These are phyloP conservation scores for Boehmeria nivea DNA, from an alignment of 306 rosid species.

Conservation along the genomic window DNA sequence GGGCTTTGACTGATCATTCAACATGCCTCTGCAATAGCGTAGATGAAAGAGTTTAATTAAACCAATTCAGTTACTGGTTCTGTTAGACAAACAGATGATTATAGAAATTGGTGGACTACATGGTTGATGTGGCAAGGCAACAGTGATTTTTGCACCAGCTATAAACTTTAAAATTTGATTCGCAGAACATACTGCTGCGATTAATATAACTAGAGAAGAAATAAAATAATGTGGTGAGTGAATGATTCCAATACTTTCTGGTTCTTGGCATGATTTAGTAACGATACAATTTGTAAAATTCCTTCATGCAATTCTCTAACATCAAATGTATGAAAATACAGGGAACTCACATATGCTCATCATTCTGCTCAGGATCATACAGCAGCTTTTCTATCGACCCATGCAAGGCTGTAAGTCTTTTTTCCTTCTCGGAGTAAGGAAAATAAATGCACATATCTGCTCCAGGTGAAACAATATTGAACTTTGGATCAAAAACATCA, in stretches of 20 bases:
- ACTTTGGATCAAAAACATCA: constrained; percentile 97
- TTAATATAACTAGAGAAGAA: neutral
- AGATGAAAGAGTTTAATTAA: constrained; percentile 16
- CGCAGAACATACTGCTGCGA: too few species aligned
- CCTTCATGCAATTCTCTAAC: neutral
- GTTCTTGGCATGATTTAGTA: too few species aligned
- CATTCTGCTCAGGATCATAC: constrained; percentile 57
- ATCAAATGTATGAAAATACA: neutral
- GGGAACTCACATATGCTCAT: constrained; percentile 62
- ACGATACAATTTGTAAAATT: neutral
- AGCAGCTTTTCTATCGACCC: constrained; percentile 67
- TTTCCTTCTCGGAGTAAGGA: constrained; percentile 69
- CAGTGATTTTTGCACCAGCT: too few species aligned
- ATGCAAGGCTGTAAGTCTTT: constrained; percentile 74
- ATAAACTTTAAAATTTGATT: too few species aligned
- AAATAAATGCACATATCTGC: constrained; percentile 84
- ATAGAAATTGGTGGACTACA: too few species aligned
- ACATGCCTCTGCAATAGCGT: constrained; percentile 50
- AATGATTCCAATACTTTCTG: neutral
- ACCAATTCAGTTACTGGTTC: constrained; percentile 1
- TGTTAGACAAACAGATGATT: neutral
- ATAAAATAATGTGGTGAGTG: neutral
- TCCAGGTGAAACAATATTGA: constrained; percentile 96
- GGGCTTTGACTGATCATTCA: constrained; percentile 74
- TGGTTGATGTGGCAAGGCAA: too few species aligned